phyloP scores from a whole-genome alignment of 2,329 filamentous ascomycete species.

The Neofusicoccum sp. region DNA sequence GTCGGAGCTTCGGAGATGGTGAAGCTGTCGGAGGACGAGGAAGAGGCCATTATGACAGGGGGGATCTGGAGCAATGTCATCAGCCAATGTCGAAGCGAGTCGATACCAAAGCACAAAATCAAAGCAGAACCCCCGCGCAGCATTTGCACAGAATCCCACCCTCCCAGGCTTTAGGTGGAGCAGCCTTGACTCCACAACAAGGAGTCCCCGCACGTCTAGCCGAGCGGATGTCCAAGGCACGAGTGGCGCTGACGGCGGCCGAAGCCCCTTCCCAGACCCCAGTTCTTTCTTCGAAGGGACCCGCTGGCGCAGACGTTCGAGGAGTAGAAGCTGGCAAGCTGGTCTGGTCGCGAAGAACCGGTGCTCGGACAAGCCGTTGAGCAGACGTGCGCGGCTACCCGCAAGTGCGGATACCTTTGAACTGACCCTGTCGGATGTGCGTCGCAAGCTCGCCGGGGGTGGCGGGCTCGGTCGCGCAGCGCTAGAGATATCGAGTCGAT shows the following conservation, averaged over 20 bases:
- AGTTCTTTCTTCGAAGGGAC: conserved; percentile 8
- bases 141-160: background rate
- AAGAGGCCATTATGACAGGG: background rate
- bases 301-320: background rate
- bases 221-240: background rate
- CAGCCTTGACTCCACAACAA: background rate
- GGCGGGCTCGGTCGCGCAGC: too few relatives aligned
- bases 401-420: background rate
- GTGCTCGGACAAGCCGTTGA: background rate
- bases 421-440: too few relatives aligned
- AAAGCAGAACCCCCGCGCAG: background rate
- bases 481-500: too few relatives aligned
- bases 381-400: conserved; percentile 1
- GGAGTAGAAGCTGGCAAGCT: background rate
- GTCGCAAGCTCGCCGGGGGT: too few relatives aligned
- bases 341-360: background rate
- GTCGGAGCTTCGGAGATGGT: background rate
- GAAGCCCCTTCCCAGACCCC: conserved; percentile 3
- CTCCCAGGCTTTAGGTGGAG: background rate
- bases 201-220: background rate
- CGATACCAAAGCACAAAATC: background rate
- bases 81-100: background rate
- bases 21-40: background rate
- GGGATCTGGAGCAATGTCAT: too few relatives aligned
- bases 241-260: conserved; percentile 1